A percentile compares a stretch with the other conserved stretches of the same genome.
These are phyloP conservation scores for Aspergillus sp. DNA, from an alignment of 2,329 filamentous ascomycete genomes.

Conservation along the genomic window DNA sequence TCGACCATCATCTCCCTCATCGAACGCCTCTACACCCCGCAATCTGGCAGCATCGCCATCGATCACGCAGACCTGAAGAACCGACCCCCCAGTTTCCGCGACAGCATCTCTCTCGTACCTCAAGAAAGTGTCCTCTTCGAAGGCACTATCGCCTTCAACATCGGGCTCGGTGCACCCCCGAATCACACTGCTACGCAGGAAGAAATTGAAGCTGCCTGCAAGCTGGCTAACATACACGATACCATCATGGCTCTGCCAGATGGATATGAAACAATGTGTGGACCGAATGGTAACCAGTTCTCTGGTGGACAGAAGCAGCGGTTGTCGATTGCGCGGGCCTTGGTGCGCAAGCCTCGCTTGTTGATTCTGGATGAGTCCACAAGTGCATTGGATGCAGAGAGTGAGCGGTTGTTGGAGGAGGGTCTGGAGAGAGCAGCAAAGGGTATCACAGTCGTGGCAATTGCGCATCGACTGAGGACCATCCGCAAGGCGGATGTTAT, in stretches of 20 bases:
- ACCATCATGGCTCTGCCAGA: constrained; percentile 64
- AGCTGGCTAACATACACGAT: constrained; percentile 70
- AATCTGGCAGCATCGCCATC: constrained; percentile 54
- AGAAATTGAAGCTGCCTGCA: constrained; percentile 68
- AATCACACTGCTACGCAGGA: constrained; percentile 57
- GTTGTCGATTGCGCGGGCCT: constrained; percentile 59
- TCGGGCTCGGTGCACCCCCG: constrained; percentile 51
- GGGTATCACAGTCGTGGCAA: constrained; percentile 46
- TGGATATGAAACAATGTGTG: constrained; percentile 64
- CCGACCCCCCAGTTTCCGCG: constrained; percentile 42
- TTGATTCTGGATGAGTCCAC: constrained; percentile 65
- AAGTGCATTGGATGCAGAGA: constrained; percentile 59
- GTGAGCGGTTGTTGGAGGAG: constrained; percentile 51
- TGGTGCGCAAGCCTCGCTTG: constrained; percentile 57
- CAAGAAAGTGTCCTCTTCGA: constrained; percentile 54
- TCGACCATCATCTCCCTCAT: constrained; percentile 63
- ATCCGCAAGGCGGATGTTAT: constrained; percentile 75
- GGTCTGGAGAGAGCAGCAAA: constrained; percentile 38
- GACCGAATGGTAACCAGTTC: constrained; percentile 58
- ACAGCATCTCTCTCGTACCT: constrained; percentile 50
- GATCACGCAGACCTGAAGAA: constrained; percentile 54
- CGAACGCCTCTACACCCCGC: constrained; percentile 58
- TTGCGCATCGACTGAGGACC: constrained; percentile 46
- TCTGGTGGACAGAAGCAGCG: constrained; percentile 63
- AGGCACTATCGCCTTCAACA: constrained; percentile 51